Base-by-base conservation (phyloP, 2,329 filamentous ascomycete genomes). In the Nannizziopsis barbatae region DNA sequence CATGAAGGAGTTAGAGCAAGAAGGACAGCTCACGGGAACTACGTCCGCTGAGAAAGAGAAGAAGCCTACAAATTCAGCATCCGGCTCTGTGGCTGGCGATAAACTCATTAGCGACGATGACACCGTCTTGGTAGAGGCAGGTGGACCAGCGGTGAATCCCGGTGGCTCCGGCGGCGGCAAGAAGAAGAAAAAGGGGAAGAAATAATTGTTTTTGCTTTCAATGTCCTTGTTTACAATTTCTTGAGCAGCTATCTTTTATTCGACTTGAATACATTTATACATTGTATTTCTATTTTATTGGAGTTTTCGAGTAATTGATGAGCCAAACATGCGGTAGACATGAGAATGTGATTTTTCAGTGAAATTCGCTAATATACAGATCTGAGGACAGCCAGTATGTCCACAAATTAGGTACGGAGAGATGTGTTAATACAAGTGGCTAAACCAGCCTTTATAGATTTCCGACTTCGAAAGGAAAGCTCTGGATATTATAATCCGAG, bases 71-170 rank as follows among this genome's bases (percentile, higher is more conserved):
- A 53, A 60, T 14, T 49, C 52, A 35, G 36, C 41, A 30, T 31
- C 49, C 30, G 42, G 47, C 7, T 35, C 50, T n/a, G 45, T 51
- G 9, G 50, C 50, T 30, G 49, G 33, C 18, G 52, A 54, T 18
- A 68, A 70, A 47, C 56, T 62, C 45, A 66, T 62, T 36, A 83
- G 80, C 62, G 79, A 83, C 60, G 84, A 87, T 51, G 84, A 89
- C 62, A 79, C 80, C 14, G 84, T 94, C 18, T 69, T 93, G 54
- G 86, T 94, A 42, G 85, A 92, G 59, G 68, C 68, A n/a, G 73
- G 71, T 45, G 71, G 70, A 11, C 70, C 71, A 15, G 65, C 66
- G 30, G 65, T 64, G 10, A 59, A 55, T 52, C 61, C 58, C 32
- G 50, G 56, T 39, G 55, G 53, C 35, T 53, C 53, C 15, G 64